Evolutionary conservation across 163 green algal species (phyloP).

Genomic region (Picocystis sp.): DNA sequence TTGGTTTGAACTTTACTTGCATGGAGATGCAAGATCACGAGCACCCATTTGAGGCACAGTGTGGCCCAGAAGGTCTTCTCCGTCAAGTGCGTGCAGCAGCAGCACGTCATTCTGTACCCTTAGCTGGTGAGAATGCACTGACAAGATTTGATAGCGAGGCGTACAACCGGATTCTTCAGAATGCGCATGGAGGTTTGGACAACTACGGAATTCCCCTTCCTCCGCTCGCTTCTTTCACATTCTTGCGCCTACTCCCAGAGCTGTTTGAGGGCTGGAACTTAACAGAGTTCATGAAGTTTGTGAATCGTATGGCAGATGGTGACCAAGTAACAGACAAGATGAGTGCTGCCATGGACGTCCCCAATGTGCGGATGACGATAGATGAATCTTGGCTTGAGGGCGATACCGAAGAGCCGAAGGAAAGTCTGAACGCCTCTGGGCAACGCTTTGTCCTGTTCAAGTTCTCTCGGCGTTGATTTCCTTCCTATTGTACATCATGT

Average conservation of each 20-base stretch:
- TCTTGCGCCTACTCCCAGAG: slow-evolving; percentile 58
- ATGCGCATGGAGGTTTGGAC: slow-evolving; percentile 28
- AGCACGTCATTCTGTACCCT: slow-evolving; percentile 9
- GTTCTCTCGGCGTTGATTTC: no score
- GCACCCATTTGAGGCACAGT: slow-evolving; percentile 50
- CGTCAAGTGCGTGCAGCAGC: slow-evolving; percentile 26
- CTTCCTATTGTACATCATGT: no score
- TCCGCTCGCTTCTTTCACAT: slow-evolving; percentile 69
- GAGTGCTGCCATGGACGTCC: no score
- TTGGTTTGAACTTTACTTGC: slow-evolving; percentile 55
- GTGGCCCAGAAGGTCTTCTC: slow-evolving; percentile 48
- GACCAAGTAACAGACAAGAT: no score
- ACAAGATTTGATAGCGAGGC: slow-evolving; percentile 54
- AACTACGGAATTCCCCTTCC: slow-evolving; percentile 30
- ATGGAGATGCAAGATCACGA: slow-evolving; percentile 63
- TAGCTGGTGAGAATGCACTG: slow-evolving; percentile 43
- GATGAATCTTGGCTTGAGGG: no score
- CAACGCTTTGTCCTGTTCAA: no score
- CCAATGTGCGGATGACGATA: no score
- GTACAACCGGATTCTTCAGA: slow-evolving; percentile 59
- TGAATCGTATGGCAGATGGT: background rate
- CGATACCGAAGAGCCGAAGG: no score
- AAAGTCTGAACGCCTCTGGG: no score
- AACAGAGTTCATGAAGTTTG: slow-evolving; percentile 4
- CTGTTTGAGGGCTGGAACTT: slow-evolving; percentile 28